A percentile compares a stretch with the other conserved stretches of the same genome.
These are phyloP conservation scores for Spencermartinsiella europaea DNA, from an alignment of 805 yeast genomes.

Conservation along the genomic window DNA sequence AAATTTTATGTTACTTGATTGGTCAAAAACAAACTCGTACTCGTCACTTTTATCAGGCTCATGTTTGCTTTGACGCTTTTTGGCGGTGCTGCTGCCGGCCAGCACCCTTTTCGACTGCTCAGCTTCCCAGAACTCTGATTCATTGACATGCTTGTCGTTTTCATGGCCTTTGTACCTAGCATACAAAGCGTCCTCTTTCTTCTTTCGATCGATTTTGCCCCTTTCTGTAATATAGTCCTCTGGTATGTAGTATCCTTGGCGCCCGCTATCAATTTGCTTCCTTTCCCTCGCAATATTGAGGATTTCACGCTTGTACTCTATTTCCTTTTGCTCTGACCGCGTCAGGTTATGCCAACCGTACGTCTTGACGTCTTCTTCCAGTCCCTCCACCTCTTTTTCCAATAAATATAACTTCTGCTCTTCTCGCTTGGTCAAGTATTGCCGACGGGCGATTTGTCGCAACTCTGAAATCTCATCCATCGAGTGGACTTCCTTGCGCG, in stretches of 20 bases:
- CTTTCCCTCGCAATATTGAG: slow-evolving; percentile 41
- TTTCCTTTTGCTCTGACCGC: slow-evolving; percentile 46
- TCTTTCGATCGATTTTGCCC: slow-evolving; percentile 49
- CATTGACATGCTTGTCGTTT: slow-evolving; percentile 20
- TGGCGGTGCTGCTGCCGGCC: slow-evolving; percentile 28
- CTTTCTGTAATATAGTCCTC: slow-evolving; percentile 49
- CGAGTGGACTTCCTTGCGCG: slow-evolving; percentile 1
- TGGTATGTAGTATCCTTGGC: slow-evolving; percentile 48
- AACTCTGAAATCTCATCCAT: slow-evolving; percentile 28
- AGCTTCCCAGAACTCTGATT: slow-evolving; percentile 45
- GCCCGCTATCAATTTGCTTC: slow-evolving; percentile 31
- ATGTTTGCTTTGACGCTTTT: slow-evolving; percentile 38
- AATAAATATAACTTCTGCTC: slow-evolving; percentile 40
- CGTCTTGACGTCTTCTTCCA: slow-evolving; percentile 44
- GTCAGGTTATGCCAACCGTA: slow-evolving; percentile 54
- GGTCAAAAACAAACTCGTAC: slow-evolving; percentile 75
- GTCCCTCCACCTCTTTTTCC: slow-evolving; percentile 43
- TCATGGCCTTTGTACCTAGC: slow-evolving; percentile 32
- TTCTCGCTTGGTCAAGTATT: slow-evolving; percentile 45
- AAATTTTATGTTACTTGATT: slow-evolving; percentile 55
- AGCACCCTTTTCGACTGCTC: slow-evolving; percentile 45
- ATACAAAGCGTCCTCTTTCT: slow-evolving; percentile 49
- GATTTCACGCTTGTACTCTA: slow-evolving; percentile 46
- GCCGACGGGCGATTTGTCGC: slow-evolving; percentile 45
- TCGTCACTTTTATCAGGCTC: slow-evolving; percentile 38